Evolutionary conservation across 2,329 filamentous ascomycete genomes (phyloP).

Genomic region (Fusarium temperatum): DNA sequence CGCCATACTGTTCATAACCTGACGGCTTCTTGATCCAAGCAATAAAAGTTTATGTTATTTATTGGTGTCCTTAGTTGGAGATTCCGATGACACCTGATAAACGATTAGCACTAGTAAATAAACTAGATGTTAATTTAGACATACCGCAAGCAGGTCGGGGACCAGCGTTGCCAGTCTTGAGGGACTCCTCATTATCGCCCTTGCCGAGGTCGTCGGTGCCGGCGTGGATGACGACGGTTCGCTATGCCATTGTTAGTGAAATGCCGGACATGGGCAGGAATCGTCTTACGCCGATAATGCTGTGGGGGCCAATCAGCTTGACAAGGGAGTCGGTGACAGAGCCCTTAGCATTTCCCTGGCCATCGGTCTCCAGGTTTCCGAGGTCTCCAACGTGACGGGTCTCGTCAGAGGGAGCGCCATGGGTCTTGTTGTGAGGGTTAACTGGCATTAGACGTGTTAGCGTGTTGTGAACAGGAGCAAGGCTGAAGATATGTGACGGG

Average conservation of each 20-base stretch:
- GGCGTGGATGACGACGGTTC: slow-evolving; percentile 92
- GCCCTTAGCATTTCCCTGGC: slow-evolving; percentile 88
- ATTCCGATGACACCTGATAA: slow-evolving; percentile 84
- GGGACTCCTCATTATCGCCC: slow-evolving; percentile 91
- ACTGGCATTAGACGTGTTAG: slow-evolving; percentile 62
- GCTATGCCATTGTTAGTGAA: slow-evolving; percentile 59
- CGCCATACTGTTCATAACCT: background rate
- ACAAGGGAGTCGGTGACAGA: slow-evolving; percentile 81
- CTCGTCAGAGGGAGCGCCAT: slow-evolving; percentile 85
- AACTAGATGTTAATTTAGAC: slow-evolving; percentile 40
- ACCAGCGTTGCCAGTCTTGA: slow-evolving; percentile 98
- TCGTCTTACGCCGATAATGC: slow-evolving; percentile 83
- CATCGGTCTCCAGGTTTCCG: slow-evolving; percentile 96
- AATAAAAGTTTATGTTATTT: slow-evolving; percentile 6
- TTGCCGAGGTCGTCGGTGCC: slow-evolving; percentile 97
- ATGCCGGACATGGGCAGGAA: background rate
- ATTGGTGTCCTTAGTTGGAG: slow-evolving; percentile 65
- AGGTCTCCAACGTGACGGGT: slow-evolving; percentile 96
- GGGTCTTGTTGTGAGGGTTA: slow-evolving; percentile 93
- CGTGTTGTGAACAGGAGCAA: background rate
- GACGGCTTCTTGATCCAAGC: background rate
- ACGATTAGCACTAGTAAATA: slow-evolving; percentile 10
- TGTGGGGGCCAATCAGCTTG: slow-evolving; percentile 96
- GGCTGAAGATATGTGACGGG: background rate
- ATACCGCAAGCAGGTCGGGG: slow-evolving; percentile 91